Evolutionary conservation across 2,329 filamentous ascomycete genomes (phyloP), one percentile per base, ranked within the genome.

Genomic region (Bipolaris zeicola): DNA sequence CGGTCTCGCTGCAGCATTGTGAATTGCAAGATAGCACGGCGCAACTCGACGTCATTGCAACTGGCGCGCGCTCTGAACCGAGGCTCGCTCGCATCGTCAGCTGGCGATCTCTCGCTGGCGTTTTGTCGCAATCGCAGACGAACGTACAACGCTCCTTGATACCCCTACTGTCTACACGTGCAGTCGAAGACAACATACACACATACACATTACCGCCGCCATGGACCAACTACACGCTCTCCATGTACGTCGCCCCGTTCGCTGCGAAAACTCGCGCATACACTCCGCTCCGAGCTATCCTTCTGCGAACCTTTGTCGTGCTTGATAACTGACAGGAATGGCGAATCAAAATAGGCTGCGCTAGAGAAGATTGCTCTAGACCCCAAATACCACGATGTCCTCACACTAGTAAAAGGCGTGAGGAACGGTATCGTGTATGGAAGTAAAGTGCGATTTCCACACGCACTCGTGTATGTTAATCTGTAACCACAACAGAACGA

Each of bases 381-480:
- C 75, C 92, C 93, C 5, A 84, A 87, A 65, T 91, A 96, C 79
- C 91, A 95, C 70, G 91, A 95, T 69, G 76, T 92, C 53, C 85
- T 99, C 60, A 87, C 91, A 55, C 83, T 99, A 65, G 76, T 96
- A 76, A 99, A 99, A 84, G 92, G 88, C 70, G 90, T 95, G 65
- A 92, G 95, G 79, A 99, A 98, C 87, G 95, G 95, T 76, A 88
- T 93, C 64, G 92, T 99, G 62, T 99, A 99, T 79, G 95, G 95
- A 59, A 87, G 91, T 69, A 98, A 98, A 85, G 92, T 99, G 77
- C 93, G 95, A 63, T 98, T 99, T 80, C 95, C 95, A 63, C 95
- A 99, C 80, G 95, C 95, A 59, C 85, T 99, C 66, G 95, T 99
- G 84, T 87, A 82, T 62, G 80, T 67, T 16, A 16, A 38, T 7